Base-by-base conservation (phyloP, 2,329 filamentous ascomycete species). In the Ploettnerulaceae sp. region DNA sequence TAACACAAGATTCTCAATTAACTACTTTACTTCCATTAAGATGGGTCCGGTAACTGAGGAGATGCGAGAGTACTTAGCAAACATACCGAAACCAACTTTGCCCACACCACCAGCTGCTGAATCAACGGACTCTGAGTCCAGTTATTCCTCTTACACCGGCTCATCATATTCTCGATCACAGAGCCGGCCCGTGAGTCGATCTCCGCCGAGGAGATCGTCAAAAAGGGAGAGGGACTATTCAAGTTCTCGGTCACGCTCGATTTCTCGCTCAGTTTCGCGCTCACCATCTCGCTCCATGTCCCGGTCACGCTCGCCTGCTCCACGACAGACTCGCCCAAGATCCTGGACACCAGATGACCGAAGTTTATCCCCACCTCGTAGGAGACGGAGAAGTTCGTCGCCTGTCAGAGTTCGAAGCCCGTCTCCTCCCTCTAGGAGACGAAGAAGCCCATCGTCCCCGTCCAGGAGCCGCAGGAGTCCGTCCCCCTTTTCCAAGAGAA, bases 11-110 rank as follows among this genome's bases (percentile, higher is more conserved):
- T 98, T 98, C 73, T 88, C 90, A 40, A 95, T 98, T 81, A 98
- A 98, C 69, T 98, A 96, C 75, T 97, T 98, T 67, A 98, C 93
- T 7, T 93, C 89, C 61, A 95, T 98, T 60, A 89, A 90, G 48
- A 94, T 98, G 86, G 93, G 93, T 64, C 81, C 80, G 18, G 76
- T 98, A 52, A 98, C 93, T 2, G 93, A 98, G 64, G 86, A 89
- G 56, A 95, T 96, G 89, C 83, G 93, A 66, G 88, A 94, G 61
- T 82, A 84, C 63, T 75, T 98, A 47, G 86, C 90, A 65, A 95
- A 89, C 62, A 80, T 94, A 67, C 90, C 90, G 9, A 93, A 94
- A 64, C 89, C 90, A 2, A 76, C 85, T 1, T 71, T 86, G 18
- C 86, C 86, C 5, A 81, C 88, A 1, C 71, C 86, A 1, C 73